These are phyloP conservation scores for Penicillium tannophilum DNA, from an alignment of 495 filamentous ascomycete genomes.

Conservation along the genomic window DNA sequence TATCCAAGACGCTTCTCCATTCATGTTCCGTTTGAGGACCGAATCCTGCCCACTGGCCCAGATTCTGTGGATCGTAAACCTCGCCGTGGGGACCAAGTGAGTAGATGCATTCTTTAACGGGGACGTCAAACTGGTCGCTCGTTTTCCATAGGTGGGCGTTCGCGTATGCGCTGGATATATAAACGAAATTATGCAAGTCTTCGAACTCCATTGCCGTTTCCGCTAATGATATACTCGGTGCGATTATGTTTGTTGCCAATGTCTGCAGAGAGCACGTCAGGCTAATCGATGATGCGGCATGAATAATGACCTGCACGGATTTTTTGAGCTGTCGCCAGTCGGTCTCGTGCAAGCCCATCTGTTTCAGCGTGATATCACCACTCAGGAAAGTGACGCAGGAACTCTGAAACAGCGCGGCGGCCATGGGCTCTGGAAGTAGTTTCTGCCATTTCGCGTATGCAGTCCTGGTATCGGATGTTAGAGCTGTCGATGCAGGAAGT, in stretches of 20 bases:
- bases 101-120: conserved; percentile 7
- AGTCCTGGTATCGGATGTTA: not conserved
- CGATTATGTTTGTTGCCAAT: conserved; percentile 3
- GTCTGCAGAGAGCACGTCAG: not conserved
- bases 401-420: not conserved
- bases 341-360: conserved; percentile 3
- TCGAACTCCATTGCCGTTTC: conserved; percentile 3
- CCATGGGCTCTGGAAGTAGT: conserved; percentile 4
- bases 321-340: conserved; percentile 6
- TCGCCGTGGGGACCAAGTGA: not conserved
- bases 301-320: conserved; percentile 4
- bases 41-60: not conserved
- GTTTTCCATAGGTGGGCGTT: conserved; percentile 10
- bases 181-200: conserved; percentile 4
- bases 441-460: conserved; percentile 6
- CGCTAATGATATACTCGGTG: not conserved
- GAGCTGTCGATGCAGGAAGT: not conserved
- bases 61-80: conserved; percentile 2
- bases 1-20: conserved; percentile 9
- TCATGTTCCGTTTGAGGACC: conserved; percentile 7
- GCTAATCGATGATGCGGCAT: conserved; percentile 4
- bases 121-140: not conserved
- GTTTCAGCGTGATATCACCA: conserved; percentile 1
- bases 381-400: conserved; percentile 2
- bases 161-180: conserved; percentile 8